Conservation (phyloP, 257 asterid genomes). For the Thymus mandschuricus region DNA sequence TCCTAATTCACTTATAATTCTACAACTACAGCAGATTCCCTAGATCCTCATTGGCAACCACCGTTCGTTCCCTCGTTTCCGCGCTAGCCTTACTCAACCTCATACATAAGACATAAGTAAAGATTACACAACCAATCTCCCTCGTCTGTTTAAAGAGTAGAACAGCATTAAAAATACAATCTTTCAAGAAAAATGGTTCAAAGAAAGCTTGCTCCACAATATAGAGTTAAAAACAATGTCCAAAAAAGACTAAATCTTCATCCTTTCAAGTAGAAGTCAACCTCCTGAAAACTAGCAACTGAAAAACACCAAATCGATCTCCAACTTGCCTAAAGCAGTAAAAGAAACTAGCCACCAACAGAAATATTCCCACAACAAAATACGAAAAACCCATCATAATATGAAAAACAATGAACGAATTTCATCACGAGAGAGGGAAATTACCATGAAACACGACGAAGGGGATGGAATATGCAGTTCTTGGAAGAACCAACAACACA, state of each 20-base stretch:
- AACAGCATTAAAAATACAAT: too few species aligned
- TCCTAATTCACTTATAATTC: constrained; percentile 1
- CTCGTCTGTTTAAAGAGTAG: not conserved
- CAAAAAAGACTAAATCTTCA: not conserved
- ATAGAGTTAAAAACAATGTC: not conserved
- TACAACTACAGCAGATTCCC: constrained; percentile 6
- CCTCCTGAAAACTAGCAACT: not conserved
- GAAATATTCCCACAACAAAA: constrained; percentile 2
- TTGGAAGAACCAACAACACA: constrained; percentile 42
- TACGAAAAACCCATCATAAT: constrained; percentile 12
- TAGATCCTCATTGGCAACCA: not conserved
- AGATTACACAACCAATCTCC: not conserved
- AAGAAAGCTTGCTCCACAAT: constrained; percentile 6
- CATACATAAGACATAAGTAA: not conserved
- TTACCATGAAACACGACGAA: constrained; percentile 89
- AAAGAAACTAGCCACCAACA: not conserved
- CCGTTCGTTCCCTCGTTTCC: constrained; percentile 2
- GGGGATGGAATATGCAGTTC: constrained; percentile 54
- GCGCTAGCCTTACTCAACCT: not conserved
- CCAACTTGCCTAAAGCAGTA: constrained; percentile 12
- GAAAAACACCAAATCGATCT: constrained; percentile 4
- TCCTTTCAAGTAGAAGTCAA: constrained; percentile 21
- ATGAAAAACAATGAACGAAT: constrained; percentile 2
- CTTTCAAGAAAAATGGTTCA: not conserved
- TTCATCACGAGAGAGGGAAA: constrained; percentile 3